Conservation (phyloP, 2,329 filamentous ascomycete species). For the Fusarium tupiense region DNA sequence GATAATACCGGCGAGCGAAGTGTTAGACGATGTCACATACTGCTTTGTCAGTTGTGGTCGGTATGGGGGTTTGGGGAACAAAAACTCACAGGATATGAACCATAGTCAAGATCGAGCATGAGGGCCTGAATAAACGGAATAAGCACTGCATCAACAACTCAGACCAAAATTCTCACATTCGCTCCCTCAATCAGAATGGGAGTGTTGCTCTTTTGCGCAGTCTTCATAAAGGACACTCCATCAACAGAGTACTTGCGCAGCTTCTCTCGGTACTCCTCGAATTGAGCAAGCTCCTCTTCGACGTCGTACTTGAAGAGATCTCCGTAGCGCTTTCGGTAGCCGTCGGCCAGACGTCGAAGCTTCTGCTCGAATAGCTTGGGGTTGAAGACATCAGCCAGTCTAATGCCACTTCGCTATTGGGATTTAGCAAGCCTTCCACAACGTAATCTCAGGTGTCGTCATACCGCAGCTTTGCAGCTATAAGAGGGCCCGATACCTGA, state of each 20-base stretch:
- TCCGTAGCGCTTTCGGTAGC: not conserved
- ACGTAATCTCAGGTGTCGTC: not conserved
- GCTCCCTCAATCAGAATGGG: not conserved
- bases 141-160: not conserved
- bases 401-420: not conserved
- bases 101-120: constrained; percentile 73
- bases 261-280: not conserved
- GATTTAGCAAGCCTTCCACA: not conserved
- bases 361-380: not conserved
- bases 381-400: not conserved
- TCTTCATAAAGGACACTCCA: not conserved
- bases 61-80: constrained; percentile 1
- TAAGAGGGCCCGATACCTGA: not conserved
- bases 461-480: not conserved
- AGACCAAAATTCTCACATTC: not conserved
- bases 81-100: constrained; percentile 47
- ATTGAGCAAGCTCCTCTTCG: not conserved
- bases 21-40: constrained; percentile 67
- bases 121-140: constrained; percentile 50
- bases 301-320: not conserved
- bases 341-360: not conserved
- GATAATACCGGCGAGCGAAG: constrained; percentile 63
- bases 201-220: not conserved
- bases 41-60: constrained; percentile 28
- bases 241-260: not conserved